Evolutionary conservation across 306 rosid species (phyloP).

Genomic region (Amphicarpaea edgeworthii): DNA sequence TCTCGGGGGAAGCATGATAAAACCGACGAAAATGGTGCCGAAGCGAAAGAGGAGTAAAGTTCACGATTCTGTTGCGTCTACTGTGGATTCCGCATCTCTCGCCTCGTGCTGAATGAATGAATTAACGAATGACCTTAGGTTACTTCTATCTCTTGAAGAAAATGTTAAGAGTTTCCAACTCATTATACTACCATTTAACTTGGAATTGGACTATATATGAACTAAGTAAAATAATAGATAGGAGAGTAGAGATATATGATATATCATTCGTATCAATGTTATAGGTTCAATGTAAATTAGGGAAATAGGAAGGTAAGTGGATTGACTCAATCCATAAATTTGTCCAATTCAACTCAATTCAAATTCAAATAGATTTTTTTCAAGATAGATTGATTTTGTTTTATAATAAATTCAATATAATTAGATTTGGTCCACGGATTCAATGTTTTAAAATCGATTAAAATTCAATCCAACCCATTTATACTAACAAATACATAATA

Average conservation of each 20-base stretch:
- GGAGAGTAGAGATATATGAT: not conserved
- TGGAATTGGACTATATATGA: conserved; percentile 29
- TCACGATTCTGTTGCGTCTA: conserved; percentile 30
- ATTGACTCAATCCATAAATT: too few relatives aligned
- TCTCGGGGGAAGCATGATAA: not conserved
- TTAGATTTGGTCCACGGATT: too few relatives aligned
- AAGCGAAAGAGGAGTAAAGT: conserved; percentile 47
- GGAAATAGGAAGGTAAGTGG: too few relatives aligned
- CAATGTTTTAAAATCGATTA: too few relatives aligned
- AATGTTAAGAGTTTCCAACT: not conserved
- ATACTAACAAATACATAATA: too few relatives aligned
- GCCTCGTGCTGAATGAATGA: conserved; percentile 51
- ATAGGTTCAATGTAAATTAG: too few relatives aligned
- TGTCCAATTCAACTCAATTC: too few relatives aligned
- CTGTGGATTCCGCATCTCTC: conserved; percentile 54
- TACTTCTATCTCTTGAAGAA: not conserved
- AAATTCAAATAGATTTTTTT: too few relatives aligned
- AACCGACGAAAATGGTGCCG: conserved; percentile 41
- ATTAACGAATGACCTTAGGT: not conserved
- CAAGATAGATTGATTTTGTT: too few relatives aligned
- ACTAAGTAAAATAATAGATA: conserved; percentile 2
- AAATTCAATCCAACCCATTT: too few relatives aligned
- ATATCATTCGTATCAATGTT: conserved; percentile 6
- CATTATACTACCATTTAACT: not conserved
- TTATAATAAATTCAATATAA: too few relatives aligned